Conservation (phyloP, 495 filamentous ascomycete genomes). For the Talaromyces trachyspermus region DNA sequence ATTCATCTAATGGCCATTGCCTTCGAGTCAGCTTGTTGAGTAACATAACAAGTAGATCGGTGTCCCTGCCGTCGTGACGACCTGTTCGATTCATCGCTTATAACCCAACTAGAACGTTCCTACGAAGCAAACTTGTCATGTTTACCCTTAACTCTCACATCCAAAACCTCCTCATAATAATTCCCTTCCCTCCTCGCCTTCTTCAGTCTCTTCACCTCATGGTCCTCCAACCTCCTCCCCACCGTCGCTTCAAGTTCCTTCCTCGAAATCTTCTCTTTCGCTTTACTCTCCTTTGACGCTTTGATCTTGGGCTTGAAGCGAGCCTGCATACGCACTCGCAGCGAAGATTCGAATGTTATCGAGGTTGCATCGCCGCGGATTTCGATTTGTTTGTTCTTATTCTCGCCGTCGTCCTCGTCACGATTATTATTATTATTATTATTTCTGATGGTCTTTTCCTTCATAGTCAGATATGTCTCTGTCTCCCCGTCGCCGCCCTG, state of each 20-base stretch:
- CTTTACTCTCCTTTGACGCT: constrained; percentile 70
- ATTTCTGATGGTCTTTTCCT: constrained; percentile 33
- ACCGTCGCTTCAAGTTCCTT: constrained; percentile 81
- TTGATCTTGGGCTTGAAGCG: constrained; percentile 80
- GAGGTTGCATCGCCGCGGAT: constrained; percentile 72
- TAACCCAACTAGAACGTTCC: neutral
- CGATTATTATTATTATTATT: neutral
- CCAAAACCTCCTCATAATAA: constrained; percentile 81
- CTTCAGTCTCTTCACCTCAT: constrained; percentile 78
- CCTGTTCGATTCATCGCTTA: neutral
- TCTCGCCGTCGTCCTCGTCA: neutral
- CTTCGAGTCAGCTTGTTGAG: too few species aligned
- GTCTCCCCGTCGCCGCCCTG: constrained; percentile 35
- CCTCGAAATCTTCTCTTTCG: constrained; percentile 72
- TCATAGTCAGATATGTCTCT: constrained; percentile 47
- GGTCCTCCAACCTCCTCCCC: constrained; percentile 68
- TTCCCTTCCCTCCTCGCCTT: constrained; percentile 77
- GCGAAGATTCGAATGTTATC: constrained; percentile 65
- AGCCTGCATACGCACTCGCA: constrained; percentile 89
- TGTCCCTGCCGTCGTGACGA: neutral
- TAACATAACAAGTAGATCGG: too few species aligned
- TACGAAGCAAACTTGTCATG: constrained; percentile 84
- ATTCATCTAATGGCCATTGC: too few species aligned
- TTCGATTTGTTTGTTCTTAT: constrained; percentile 29
- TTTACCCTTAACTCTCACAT: constrained; percentile 89